Evolutionary conservation across 805 yeast species (phyloP).

Genomic region (Metschnikowia similis): DNA sequence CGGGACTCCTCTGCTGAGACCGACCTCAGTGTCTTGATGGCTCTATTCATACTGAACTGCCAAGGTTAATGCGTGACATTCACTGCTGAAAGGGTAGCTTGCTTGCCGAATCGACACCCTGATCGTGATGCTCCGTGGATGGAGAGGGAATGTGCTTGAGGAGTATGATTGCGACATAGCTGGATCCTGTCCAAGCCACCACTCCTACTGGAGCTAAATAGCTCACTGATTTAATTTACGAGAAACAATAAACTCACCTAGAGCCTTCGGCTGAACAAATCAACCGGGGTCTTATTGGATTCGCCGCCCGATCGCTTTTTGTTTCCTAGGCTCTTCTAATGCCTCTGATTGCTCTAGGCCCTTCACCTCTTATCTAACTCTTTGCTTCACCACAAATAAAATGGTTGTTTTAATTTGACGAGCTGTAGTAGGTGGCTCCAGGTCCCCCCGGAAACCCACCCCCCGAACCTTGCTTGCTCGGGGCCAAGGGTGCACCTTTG

Average conservation of each 20-base stretch:
- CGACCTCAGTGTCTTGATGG: too few relatives aligned
- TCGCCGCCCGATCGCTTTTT: too few relatives aligned
- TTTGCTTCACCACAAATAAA: neutral
- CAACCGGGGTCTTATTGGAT: too few relatives aligned
- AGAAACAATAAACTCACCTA: neutral
- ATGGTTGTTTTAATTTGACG: slow-evolving; percentile 1
- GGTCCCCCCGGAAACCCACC: slow-evolving; percentile 34
- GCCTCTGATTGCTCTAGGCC: too few relatives aligned
- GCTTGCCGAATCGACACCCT: too few relatives aligned
- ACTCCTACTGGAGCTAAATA: neutral
- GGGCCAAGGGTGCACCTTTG: slow-evolving; percentile 34
- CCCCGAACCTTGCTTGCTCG: slow-evolving; percentile 24
- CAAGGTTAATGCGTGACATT: too few relatives aligned
- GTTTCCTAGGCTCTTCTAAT: neutral
- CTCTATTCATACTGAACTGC: too few relatives aligned
- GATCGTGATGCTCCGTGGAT: neutral
- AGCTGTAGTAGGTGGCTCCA: slow-evolving; percentile 28
- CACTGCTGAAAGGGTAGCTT: too few relatives aligned
- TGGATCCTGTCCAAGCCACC: neutral
- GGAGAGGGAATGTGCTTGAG: neutral
- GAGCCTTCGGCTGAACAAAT: too few relatives aligned
- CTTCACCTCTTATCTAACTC: too few relatives aligned
- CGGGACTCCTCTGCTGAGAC: too few relatives aligned
- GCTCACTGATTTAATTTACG: neutral
- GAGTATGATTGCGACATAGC: neutral